Evolutionary conservation across 2,329 filamentous ascomycete species (phyloP).

Genomic region (Cytospora leucostoma): DNA sequence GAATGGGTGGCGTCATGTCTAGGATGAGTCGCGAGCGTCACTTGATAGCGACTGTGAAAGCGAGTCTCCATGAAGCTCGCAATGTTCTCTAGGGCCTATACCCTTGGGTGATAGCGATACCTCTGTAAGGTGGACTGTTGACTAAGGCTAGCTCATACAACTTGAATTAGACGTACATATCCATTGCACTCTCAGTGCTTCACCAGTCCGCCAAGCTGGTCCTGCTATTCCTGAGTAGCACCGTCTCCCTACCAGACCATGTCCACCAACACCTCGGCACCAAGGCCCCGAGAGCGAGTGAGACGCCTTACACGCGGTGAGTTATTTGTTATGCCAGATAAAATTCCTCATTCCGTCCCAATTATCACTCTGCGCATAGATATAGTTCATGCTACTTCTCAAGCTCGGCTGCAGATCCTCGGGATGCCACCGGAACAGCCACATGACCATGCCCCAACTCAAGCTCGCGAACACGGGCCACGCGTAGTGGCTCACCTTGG

Average conservation of each 20-base stretch:
- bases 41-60: background rate
- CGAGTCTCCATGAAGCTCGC: background rate
- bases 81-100: background rate
- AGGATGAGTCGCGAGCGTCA: background rate
- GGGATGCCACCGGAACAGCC: slow-evolving; percentile 88
- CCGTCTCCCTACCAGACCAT: background rate
- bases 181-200: background rate
- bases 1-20: slow-evolving; percentile 62
- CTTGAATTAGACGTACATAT: background rate
- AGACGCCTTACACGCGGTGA: background rate
- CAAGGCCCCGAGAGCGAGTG: background rate
- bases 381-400: slow-evolving; percentile 95
- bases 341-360: slow-evolving; percentile 88
- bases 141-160: background rate
- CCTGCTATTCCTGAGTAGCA: background rate
- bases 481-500: slow-evolving; percentile 65
- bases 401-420: slow-evolving; percentile 89
- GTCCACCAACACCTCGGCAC: background rate
- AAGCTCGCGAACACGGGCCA: slow-evolving; percentile 92
- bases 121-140: background rate
- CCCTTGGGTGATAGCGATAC: background rate
- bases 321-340: slow-evolving; percentile 76
- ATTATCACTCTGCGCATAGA: slow-evolving; percentile 85
- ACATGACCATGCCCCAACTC: slow-evolving; percentile 95
- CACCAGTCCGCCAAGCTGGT: slow-evolving; percentile 12